A percentile compares a stretch with the other conserved stretches of the same genome.
Evolutionary conservation across 2,329 filamentous ascomycete species (phyloP).

Genomic region (Monilinia polystroma): DNA sequence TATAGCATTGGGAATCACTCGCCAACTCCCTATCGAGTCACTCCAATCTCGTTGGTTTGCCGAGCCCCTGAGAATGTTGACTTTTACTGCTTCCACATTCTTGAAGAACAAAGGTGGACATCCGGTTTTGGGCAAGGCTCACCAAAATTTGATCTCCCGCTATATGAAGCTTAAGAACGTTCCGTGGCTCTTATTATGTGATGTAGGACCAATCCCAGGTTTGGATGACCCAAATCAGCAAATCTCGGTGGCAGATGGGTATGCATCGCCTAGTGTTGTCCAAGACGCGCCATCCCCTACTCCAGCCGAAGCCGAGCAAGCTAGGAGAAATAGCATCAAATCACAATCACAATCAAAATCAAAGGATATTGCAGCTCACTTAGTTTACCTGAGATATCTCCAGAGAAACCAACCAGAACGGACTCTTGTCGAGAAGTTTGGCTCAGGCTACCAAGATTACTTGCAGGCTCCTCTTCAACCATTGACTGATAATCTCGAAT

Average conservation of each 20-base stretch:
- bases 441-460: conserved; percentile 86
- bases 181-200: conserved; percentile 63
- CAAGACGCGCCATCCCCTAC: conserved; percentile 46
- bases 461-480: conserved; percentile 93
- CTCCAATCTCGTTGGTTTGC: conserved; percentile 68
- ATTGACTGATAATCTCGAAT: conserved; percentile 93
- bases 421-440: conserved; percentile 63
- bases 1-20: conserved; percentile 53
- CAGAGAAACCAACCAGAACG: conserved; percentile 75
- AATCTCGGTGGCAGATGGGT: conserved; percentile 36
- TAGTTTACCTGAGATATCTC: conserved; percentile 80
- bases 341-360: conserved; percentile 48
- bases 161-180: conserved; percentile 64
- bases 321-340: conserved; percentile 40
- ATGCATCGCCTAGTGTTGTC: conserved; percentile 46
- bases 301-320: conserved; percentile 69
- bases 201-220: conserved; percentile 53
- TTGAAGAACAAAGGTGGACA: conserved; percentile 59
- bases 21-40: conserved; percentile 56
- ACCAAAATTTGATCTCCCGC: conserved; percentile 59
- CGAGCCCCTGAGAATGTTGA: conserved; percentile 64
- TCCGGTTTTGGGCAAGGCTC: conserved; percentile 59
- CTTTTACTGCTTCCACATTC: conserved; percentile 54
- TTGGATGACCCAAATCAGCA: conserved; percentile 39
- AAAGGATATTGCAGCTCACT: conserved; percentile 60